Conservation (phyloP, 2,329 filamentous ascomycete species). For the Tolypocladium tundrense region DNA sequence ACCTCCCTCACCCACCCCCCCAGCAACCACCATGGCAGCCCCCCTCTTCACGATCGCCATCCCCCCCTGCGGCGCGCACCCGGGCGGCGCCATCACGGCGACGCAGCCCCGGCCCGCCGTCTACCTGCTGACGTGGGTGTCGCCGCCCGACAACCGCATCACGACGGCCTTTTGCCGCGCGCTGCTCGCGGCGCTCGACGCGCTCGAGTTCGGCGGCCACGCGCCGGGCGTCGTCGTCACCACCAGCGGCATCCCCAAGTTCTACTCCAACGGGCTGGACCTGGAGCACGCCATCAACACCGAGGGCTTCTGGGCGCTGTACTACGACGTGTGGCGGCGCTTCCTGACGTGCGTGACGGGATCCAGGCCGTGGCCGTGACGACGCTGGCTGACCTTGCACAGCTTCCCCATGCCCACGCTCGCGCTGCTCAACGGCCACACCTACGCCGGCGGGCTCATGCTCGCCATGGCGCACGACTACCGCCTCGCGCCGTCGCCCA, state of each 20-base stretch:
- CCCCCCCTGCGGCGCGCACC: conserved; percentile 33
- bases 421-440: conserved; percentile 69
- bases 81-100: conserved; percentile 50
- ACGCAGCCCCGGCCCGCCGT: conserved; percentile 49
- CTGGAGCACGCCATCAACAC: conserved; percentile 53
- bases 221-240: conserved; percentile 67
- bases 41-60: conserved; percentile 40
- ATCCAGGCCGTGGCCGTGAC: no score
- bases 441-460: conserved; percentile 76
- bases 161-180: conserved; percentile 58
- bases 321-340: conserved; percentile 57
- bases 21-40: conserved; percentile 6
- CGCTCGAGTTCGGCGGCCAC: conserved; percentile 54
- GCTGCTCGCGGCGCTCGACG: conserved; percentile 61
- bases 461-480: conserved; percentile 76
- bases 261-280: conserved; percentile 79
- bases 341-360: conserved; percentile 27
- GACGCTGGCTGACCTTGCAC: no score
- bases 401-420: conserved; percentile 72
- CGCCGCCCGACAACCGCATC: conserved; percentile 67
- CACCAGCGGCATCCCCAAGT: conserved; percentile 65
- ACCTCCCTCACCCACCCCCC: background rate
- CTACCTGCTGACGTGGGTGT: conserved; percentile 64
- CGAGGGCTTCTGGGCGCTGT: conserved; percentile 49
- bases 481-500: conserved; percentile 59